phyloP scores from a whole-genome alignment of 2,329 filamentous ascomycete genomes.

The Claviceps sp. region DNA sequence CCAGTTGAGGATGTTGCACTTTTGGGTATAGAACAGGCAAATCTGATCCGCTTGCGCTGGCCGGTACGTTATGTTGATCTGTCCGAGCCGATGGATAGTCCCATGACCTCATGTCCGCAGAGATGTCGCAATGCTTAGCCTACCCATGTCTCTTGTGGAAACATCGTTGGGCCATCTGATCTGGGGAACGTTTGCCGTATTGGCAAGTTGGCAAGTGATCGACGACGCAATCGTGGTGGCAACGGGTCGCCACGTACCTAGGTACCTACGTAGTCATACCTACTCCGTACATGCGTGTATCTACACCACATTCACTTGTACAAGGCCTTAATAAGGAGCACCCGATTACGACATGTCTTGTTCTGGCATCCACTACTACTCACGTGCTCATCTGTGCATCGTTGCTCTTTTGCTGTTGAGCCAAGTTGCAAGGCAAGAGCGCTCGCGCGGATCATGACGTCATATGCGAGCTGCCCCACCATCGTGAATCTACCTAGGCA shows the following conservation, averaged over 20 bases:
- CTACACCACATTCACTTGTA: not conserved
- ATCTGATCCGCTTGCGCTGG: not conserved
- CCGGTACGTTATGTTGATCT: not conserved
- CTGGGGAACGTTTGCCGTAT: no score
- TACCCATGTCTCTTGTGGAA: not conserved
- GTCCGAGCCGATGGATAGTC: not conserved
- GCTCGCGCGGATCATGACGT: constrained; percentile 3
- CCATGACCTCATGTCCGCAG: not conserved
- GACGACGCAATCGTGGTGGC: not conserved
- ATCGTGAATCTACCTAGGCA: not conserved
- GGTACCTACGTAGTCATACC: no score
- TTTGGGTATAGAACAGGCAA: not conserved
- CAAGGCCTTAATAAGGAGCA: not conserved
- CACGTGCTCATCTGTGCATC: not conserved
- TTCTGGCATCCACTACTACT: not conserved
- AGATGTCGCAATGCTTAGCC: not conserved
- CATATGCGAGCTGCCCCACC: constrained; percentile 1
- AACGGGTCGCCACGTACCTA: no score
- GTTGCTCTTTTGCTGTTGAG: not conserved
- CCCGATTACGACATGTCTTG: not conserved
- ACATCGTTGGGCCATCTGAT: not conserved
- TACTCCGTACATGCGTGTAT: no score
- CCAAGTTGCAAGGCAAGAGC: not conserved
- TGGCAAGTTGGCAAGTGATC: not conserved
- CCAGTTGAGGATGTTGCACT: not conserved